Evolutionary conservation across 2,329 filamentous ascomycete genomes (phyloP), one percentile per base, ranked within the genome.

Genomic region (Paraphoma chrysanthemicola): DNA sequence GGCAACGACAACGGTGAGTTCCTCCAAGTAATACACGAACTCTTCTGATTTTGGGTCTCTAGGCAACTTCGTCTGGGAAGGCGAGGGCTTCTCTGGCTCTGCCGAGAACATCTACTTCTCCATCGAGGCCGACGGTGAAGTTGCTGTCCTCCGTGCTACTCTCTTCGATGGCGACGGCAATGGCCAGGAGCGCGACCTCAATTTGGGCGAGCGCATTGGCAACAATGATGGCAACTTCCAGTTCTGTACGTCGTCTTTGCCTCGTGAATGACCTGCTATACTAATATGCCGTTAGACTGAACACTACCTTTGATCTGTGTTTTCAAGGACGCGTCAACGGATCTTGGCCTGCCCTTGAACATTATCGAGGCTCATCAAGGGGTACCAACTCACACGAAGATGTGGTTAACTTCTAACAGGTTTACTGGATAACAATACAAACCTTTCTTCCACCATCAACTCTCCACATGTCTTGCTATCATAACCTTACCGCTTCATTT

Each of bases 181-280:
- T 16, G 51, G 54, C 1, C 55, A 75, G 1, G 55, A 71, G 6
- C 72, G 78, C 38, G 79, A 88, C 63, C 60, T 88, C 61, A 87
- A 88, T 77, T 79, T 88, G 6, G 70, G 80, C 2, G 83, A 86
- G 79, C 77, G 82, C 56, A 78, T 88, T 51, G 71, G 73, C 56
- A 88, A 88, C 73, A 63, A 81, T 17, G 69, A 83, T 62, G 85
- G 86, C 56, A 29, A 64, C 17, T 70, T 70, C 38, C 43, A 39
- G 18, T 70, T 57, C 55, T 59, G 65, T 68, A 56, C 39, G 57
- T 55, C 28, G 10, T 4, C 10, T 43, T n/a, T n/a, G 12, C 9
- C 10, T 18, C 12, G 18, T 14, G 8, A 28, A 30, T 41, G 12
- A 17, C 6, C 11, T 4, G 9, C 16, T 6, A 23, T 18, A 39